Conservation (phyloP, 345 rosid species). For the Lepidium africanum region DNA sequence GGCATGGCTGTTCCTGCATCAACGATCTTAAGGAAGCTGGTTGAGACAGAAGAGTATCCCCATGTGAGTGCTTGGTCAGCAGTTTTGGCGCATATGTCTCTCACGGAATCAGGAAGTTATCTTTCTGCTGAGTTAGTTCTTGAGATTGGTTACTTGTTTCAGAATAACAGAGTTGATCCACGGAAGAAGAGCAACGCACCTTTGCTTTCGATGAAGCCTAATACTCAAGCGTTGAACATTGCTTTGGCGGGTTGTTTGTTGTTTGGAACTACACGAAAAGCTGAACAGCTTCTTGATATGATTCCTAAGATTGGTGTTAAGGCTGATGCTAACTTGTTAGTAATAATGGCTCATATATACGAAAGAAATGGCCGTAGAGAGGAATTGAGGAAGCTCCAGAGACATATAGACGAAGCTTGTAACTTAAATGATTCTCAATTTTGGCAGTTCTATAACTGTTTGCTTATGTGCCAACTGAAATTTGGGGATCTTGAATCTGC, state of each 20-base stretch:
- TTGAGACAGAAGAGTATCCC: conserved; percentile 63
- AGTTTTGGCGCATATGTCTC: conserved; percentile 63
- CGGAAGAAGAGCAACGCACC: conserved; percentile 77
- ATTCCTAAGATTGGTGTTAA: conserved; percentile 58
- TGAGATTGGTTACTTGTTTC: conserved; percentile 79
- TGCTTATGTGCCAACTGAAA: conserved; percentile 75
- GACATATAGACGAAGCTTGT: conserved; percentile 74
- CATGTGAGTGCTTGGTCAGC: conserved; percentile 78
- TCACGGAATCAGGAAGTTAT: conserved; percentile 61
- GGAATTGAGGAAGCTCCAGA: conserved; percentile 74
- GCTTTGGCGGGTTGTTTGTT: conserved; percentile 77
- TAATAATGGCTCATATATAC: conserved; percentile 71
- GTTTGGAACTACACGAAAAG: conserved; percentile 81
- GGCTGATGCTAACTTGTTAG: conserved; percentile 52
- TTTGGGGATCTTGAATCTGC: conserved; percentile 83
- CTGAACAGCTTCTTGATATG: conserved; percentile 81
- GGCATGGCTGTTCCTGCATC: conserved; percentile 67
- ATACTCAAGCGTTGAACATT: conserved; percentile 54
- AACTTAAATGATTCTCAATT: conserved; percentile 58
- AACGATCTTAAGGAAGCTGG: conserved; percentile 64
- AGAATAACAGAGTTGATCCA: conserved; percentile 68
- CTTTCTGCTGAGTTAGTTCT: conserved; percentile 81
- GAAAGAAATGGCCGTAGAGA: conserved; percentile 86
- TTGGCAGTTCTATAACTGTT: conserved; percentile 68
- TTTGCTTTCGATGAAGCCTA: conserved; percentile 85